Evolutionary conservation across 1,284 basidiomycete genomes (phyloP).

Genomic region (Austropuccinia psidii): DNA sequence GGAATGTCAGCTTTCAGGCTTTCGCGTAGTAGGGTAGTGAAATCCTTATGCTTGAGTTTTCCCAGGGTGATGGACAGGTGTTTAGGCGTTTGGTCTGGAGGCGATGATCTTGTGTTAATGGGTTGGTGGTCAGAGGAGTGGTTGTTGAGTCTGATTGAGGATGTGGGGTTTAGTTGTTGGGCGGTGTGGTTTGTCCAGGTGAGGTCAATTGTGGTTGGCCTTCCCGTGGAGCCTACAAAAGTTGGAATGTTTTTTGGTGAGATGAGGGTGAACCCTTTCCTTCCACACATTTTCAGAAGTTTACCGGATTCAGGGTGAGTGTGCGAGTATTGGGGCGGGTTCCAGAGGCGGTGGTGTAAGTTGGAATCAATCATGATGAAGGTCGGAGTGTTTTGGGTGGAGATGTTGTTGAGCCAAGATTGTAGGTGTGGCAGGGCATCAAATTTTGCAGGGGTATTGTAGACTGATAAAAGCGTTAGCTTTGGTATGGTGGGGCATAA

Average conservation of each 20-base stretch:
- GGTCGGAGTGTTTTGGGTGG: not conserved
- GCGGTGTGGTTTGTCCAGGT: not conserved
- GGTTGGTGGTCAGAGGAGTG: not conserved
- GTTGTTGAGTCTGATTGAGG: not conserved
- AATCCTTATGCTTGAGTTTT: no score
- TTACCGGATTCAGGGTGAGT: not conserved
- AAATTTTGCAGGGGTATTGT: no score
- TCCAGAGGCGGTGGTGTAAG: conserved; percentile 4
- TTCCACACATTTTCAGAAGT: not conserved
- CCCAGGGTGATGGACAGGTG: no score
- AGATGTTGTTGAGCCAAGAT: not conserved
- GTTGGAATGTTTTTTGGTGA: conserved; percentile 22
- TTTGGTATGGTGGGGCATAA: not conserved
- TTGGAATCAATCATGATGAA: conserved; percentile 12
- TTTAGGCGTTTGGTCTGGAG: not conserved
- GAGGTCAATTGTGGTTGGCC: not conserved
- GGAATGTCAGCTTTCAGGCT: no score
- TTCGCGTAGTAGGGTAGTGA: no score
- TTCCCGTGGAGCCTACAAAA: not conserved
- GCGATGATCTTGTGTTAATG: no score
- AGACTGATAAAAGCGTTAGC: not conserved
- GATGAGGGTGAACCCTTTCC: not conserved
- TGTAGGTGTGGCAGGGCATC: not conserved
- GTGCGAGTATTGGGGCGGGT: not conserved
- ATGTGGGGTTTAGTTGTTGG: not conserved